These are phyloP conservation scores for Ottelia alismoides DNA, from an alignment of 106 monocot species.

Conservation along the genomic window DNA sequence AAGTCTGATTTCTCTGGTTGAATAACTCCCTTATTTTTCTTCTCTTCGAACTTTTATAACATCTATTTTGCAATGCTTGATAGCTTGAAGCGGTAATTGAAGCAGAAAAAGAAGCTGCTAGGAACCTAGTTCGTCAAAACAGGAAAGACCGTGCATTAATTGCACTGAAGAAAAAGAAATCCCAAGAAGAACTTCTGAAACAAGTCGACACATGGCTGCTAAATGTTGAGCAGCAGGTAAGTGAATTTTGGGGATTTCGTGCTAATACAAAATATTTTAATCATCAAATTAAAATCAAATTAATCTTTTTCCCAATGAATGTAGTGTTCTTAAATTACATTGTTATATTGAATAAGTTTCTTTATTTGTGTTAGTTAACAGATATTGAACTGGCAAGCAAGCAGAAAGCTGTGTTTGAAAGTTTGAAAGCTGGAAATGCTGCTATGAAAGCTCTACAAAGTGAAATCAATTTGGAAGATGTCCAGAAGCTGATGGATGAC, in stretches of 20 bases:
- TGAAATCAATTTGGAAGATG: slow-evolving; percentile 93
- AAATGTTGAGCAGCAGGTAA: slow-evolving; percentile 95
- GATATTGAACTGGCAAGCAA: slow-evolving; percentile 86
- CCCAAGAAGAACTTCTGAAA: slow-evolving; percentile 84
- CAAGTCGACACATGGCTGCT: slow-evolving; percentile 81
- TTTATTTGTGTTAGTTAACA: slow-evolving; percentile 47
- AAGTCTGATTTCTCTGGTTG: no score
- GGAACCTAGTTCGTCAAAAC: slow-evolving; percentile 69
- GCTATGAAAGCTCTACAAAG: slow-evolving; percentile 86
- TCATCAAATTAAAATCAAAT: no score
- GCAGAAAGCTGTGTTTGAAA: slow-evolving; percentile 91
- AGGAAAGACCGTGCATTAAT: slow-evolving; percentile 87
- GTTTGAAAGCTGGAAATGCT: slow-evolving; percentile 74
- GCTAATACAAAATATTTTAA: no score
- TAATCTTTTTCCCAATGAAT: no score
- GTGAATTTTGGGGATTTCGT: no score
- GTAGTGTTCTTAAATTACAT: no score
- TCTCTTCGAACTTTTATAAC: no score
- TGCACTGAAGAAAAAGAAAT: slow-evolving; percentile 89
- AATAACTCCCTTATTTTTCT: slow-evolving; percentile 5
- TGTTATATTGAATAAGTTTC: no score
- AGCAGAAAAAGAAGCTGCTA: slow-evolving; percentile 82
- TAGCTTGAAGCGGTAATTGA: slow-evolving; percentile 91
- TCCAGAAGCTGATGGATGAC: slow-evolving; percentile 94
- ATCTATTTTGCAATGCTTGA: no score